phyloP scores from a whole-genome alignment of 345 rosid species.

The Populus pruinosa region DNA sequence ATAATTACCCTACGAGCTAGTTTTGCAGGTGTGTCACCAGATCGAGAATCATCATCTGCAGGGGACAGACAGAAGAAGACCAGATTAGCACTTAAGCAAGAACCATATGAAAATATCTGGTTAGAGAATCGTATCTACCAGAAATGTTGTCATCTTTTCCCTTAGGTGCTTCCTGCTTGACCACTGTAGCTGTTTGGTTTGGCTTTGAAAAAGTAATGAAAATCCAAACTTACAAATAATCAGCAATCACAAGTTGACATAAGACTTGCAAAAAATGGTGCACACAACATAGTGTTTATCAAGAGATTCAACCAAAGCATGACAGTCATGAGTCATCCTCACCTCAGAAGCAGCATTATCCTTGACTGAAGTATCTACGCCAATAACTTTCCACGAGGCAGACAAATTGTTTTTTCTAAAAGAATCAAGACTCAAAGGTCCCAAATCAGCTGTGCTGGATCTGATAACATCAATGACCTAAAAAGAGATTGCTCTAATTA shows the following conservation, averaged over 20 bases:
- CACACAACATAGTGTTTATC: not conserved
- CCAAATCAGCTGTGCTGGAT: conserved; percentile 71
- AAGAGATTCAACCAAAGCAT: conserved; percentile 10
- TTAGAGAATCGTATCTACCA: conserved; percentile 32
- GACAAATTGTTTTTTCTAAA: conserved; percentile 70
- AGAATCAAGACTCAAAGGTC: conserved; percentile 77
- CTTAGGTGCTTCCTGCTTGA: conserved; percentile 36
- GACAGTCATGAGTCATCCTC: conserved; percentile 13
- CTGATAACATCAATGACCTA: conserved; percentile 72
- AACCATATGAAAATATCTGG: conserved; percentile 16
- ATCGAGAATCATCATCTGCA: conserved; percentile 51
- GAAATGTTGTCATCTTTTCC: conserved; percentile 33
- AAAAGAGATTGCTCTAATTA: conserved; percentile 9
- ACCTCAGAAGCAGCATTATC: conserved; percentile 46
- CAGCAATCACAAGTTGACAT: conserved; percentile 26
- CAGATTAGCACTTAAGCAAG: conserved; percentile 20
- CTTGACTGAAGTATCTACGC: conserved; percentile 33
- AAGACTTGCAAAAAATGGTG: not conserved
- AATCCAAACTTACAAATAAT: conserved; percentile 16
- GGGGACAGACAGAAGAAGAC: conserved; percentile 2
- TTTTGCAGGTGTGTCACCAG: conserved; percentile 60
- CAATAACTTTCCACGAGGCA: conserved; percentile 67
- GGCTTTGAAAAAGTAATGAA: conserved; percentile 23
- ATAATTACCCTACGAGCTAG: conserved; percentile 67
- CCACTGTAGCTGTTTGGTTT: conserved; percentile 32